Base-by-base conservation (phyloP, 345 rosid genomes). In the Bruguiera gymnorhiza region DNA sequence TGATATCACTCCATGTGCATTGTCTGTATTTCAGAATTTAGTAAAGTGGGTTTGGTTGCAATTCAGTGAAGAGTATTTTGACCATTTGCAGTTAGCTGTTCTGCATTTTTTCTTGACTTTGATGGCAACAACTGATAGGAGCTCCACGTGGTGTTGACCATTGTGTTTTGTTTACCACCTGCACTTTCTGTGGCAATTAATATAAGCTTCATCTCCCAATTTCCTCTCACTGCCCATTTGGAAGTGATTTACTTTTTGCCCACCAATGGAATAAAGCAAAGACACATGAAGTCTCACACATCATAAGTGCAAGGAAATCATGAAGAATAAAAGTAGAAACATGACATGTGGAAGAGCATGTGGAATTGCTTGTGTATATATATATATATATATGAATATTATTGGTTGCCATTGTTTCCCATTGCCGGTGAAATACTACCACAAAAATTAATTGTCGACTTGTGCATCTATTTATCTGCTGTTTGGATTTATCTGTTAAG, bases 1-100 rank as follows among this genome's bases (percentile, higher is more conserved):
- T 34, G 20, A 26, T 56, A 26, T 3, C 34, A 36, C 54, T 39
- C 54, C 63, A 56, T 37, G 62, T 37, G 55, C 71, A 43, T 7
- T 36, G 54, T 23, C 62, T 34, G 37, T 64, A 27, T 60, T 54
- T 66, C 13, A 16, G 50, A 67, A 54, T 8, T 34, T 67, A 10
- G 52, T 27, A 36, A 36, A 4, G 51, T 54, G 48, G 61, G 70
- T 23, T 21, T 50, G 50, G 39, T 21, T 39, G 29, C 68, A 29
- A 24, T 16, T 27, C 29, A 27, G 11, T 51, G 32, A 24, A 20
- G 16, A 65, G 2, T 46, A 46, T 39, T 39, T 46, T 46, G 67
- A 64, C 57, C 29, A 8, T 16, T 23, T 19, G 0, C 16, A 13
- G 31, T 43, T 63, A 15, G 53, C 27, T 63, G 34, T 43, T n/a